A percentile compares a stretch with the other conserved stretches of the same genome.
phyloP scores from a whole-genome alignment of 73 alveolate genomes.

The Symbiodinium natans region DNA sequence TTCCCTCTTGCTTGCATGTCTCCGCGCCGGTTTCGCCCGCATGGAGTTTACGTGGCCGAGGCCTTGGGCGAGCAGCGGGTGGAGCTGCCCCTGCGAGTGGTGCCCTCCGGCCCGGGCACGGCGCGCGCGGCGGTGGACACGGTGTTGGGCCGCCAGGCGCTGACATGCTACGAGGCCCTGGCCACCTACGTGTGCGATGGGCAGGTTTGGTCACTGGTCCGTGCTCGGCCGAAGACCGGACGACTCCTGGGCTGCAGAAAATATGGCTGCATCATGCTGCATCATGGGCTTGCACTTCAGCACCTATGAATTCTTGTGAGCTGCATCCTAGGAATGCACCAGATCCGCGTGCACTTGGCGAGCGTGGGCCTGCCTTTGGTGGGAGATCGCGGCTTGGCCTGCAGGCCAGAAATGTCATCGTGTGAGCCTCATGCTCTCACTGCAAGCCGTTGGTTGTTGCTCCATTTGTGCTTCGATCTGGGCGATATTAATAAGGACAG shows the following conservation, averaged over 20 bases:
- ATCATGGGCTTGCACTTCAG: too few species aligned
- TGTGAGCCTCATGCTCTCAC: too few species aligned
- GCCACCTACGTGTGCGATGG: neutral
- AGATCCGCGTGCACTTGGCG: conserved; percentile 67
- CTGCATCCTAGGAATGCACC: conserved; percentile 94
- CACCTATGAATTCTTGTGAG: too few species aligned
- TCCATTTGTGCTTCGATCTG: too few species aligned
- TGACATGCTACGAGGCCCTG: conserved; percentile 25
- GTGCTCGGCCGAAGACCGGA: conserved; percentile 64
- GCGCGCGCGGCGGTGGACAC: neutral
- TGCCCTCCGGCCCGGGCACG: neutral
- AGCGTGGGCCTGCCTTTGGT: conserved; percentile 79
- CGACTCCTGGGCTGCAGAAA: conserved; percentile 28
- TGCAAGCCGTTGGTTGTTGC: too few species aligned
- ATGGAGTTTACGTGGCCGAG: too few species aligned
- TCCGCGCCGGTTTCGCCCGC: too few species aligned
- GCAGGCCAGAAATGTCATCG: too few species aligned
- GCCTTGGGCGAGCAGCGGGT: neutral
- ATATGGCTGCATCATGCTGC: neutral
- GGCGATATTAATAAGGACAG: conserved; percentile 33
- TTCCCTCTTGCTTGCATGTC: too few species aligned
- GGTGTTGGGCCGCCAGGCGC: conserved; percentile 2
- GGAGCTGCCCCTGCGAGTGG: neutral
- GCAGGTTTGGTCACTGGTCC: neutral
- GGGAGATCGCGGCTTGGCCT: conserved; percentile 21